Evolutionary conservation across 495 filamentous ascomycete species (phyloP), one percentile per base, ranked within the genome.

Genomic region (Lophiotrema nucula): DNA sequence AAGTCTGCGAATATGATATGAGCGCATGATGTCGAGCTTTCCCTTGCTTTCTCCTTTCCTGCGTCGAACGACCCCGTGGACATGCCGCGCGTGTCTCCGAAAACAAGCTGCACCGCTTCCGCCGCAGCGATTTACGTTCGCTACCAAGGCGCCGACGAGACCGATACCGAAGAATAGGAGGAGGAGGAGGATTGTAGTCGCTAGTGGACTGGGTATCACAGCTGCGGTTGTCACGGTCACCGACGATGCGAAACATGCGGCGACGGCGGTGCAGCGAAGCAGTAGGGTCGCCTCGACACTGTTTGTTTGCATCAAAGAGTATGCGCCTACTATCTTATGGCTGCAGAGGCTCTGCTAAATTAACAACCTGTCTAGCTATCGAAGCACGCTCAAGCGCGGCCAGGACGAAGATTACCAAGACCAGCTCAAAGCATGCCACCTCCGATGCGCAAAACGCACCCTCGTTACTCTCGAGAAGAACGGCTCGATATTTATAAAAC

Each of bases 401-500:
- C 69, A 81, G 28, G 74, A 78, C 21, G 81, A 82, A 44, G 83
- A 92, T 68, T 77, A 81, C 64, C 75, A 80, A n/a, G 72, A 70
- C 25, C 65, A 84, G n/a, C 77, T 99, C 44, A 85, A 83, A 60
- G 84, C 83, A 65, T 97, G 93, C 69, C 93, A 99, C 74, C 86
- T 92, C 70, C 82, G 93, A 67, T 99, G 93, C 73, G 95, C 93
- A 12, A 80, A 88, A 65, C 84, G 93, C 51, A 96, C 93, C 11
- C 75, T 97, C 16, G 77, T 78, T 31, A 91, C 93, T 0, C 74
- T 99, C 24, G 92, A 99, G 77, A 88, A 85, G 74, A 97, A 95
- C 74, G 93, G 93, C 33, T 95, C 92, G 4, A 91, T 99, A 65
- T 99, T 97, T 64, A 97, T 99, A 67, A 99, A 99, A 71, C 74